Evolutionary conservation across 208 protist genomes (phyloP).

Genomic region (Leishmania arabica): DNA sequence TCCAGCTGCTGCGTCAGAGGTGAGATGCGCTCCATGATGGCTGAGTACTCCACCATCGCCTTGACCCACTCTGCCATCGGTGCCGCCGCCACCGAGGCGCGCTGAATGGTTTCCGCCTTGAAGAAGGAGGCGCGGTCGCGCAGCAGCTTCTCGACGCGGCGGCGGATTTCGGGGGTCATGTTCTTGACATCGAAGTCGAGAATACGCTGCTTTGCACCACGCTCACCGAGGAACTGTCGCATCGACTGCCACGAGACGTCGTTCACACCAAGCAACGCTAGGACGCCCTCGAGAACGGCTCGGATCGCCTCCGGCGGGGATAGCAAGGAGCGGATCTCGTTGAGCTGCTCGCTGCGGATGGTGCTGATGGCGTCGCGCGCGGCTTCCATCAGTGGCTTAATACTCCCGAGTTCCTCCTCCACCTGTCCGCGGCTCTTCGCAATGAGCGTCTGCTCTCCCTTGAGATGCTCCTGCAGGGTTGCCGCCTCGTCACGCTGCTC

Average conservation of each 20-base stretch:
- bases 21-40: slow-evolving; percentile 92
- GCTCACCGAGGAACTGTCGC: slow-evolving; percentile 94
- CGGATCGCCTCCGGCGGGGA: slow-evolving; percentile 94
- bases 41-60: slow-evolving; percentile 95
- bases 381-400: slow-evolving; percentile 95
- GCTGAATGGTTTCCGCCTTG: slow-evolving; percentile 91
- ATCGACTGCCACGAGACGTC: slow-evolving; percentile 97
- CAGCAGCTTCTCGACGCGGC: slow-evolving; percentile 88
- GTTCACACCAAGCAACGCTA: slow-evolving; percentile 94
- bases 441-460: slow-evolving; percentile 91
- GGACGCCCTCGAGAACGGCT: slow-evolving; percentile 96
- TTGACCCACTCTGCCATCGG: slow-evolving; percentile 98
- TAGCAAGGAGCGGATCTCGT: slow-evolving; percentile 95
- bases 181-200: slow-evolving; percentile 96
- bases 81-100: slow-evolving; percentile 92
- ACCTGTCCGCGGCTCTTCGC: slow-evolving; percentile 77
- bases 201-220: slow-evolving; percentile 95
- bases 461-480: slow-evolving; percentile 86
- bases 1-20: slow-evolving; percentile 89
- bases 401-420: slow-evolving; percentile 92
- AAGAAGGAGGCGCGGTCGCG: slow-evolving; percentile 90
- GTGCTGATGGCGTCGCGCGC: slow-evolving; percentile 93
- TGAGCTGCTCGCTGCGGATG: slow-evolving; percentile 94
- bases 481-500: slow-evolving; percentile 92
- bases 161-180: slow-evolving; percentile 82